These are phyloP conservation scores for Tetragonia tetragonoides DNA, from an alignment of 148 eudicot species.

Conservation along the genomic window DNA sequence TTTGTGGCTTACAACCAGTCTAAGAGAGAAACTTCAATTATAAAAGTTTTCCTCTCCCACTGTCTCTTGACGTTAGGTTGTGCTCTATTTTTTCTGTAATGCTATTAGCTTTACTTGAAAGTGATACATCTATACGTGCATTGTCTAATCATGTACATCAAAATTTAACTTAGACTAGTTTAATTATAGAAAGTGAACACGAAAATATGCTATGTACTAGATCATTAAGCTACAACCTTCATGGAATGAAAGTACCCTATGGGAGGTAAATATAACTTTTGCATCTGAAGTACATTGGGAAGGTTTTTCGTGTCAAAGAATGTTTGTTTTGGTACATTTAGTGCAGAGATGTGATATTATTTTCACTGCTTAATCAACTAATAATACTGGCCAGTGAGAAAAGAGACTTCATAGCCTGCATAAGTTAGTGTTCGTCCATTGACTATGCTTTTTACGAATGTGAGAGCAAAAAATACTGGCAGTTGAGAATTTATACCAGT, in stretches of 20 bases:
- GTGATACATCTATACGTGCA: too few relatives aligned
- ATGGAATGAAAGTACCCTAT: background rate
- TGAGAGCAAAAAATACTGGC: background rate
- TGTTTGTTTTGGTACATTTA: background rate
- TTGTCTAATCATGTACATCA: background rate
- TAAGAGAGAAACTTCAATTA: background rate
- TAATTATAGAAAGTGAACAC: background rate
- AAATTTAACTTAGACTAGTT: background rate
- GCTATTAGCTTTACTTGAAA: slow-evolving; percentile 3
- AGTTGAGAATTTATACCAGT: background rate
- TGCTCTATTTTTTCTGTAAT: background rate
- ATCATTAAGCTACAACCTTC: background rate
- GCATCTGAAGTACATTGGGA: background rate
- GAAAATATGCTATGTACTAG: background rate
- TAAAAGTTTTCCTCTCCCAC: background rate
- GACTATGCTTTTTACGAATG: background rate
- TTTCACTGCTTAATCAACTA: background rate
- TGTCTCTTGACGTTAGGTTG: background rate
- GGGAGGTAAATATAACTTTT: background rate
- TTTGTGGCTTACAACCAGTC: too few relatives aligned
- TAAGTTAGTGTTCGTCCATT: background rate
- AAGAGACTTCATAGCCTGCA: background rate
- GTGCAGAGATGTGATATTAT: background rate
- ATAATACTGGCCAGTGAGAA: background rate
- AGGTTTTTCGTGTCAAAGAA: background rate